Evolutionary conservation across 768 basidiomycete species (phyloP).

Genomic region (Xerocomellus chrysenteron): DNA sequence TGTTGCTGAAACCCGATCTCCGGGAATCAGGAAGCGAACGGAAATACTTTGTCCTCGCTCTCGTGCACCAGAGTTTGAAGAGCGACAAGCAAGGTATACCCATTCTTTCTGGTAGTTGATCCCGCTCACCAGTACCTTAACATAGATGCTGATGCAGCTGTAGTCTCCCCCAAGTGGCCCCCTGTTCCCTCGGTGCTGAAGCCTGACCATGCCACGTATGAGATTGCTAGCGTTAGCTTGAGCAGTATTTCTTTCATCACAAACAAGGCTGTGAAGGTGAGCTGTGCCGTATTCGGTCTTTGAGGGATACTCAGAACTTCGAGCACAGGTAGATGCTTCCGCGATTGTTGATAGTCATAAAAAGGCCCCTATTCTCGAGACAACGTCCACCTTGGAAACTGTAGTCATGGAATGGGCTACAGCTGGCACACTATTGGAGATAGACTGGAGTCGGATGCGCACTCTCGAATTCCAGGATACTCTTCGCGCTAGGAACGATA

Average conservation of each 20-base stretch:
- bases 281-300: conserved; percentile 30
- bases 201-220: conserved; percentile 58
- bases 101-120: neutral
- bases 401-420: conserved; percentile 58
- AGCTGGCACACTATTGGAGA: conserved; percentile 58
- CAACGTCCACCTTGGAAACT: conserved; percentile 46
- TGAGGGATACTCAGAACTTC: neutral
- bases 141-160: conserved; percentile 56
- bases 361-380: conserved; percentile 61
- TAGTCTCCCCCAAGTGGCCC: conserved; percentile 79
- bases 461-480: conserved; percentile 91
- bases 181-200: conserved; percentile 47
- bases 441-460: conserved; percentile 81
- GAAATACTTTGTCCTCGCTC: conserved; percentile 66
- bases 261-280: conserved; percentile 77
- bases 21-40: conserved; percentile 50
- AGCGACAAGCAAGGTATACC: conserved; percentile 49
- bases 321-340: conserved; percentile 62
- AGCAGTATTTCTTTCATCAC: conserved; percentile 79
- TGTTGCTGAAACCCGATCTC: conserved; percentile 67
- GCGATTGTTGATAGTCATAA: conserved; percentile 64
- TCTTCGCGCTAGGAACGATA: conserved; percentile 55
- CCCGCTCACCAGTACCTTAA: neutral
- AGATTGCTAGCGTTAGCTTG: conserved; percentile 62
- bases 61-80: conserved; percentile 66